Evolutionary conservation across 2,329 filamentous ascomycete species (phyloP).

Genomic region (Tolypocladium inflatum): DNA sequence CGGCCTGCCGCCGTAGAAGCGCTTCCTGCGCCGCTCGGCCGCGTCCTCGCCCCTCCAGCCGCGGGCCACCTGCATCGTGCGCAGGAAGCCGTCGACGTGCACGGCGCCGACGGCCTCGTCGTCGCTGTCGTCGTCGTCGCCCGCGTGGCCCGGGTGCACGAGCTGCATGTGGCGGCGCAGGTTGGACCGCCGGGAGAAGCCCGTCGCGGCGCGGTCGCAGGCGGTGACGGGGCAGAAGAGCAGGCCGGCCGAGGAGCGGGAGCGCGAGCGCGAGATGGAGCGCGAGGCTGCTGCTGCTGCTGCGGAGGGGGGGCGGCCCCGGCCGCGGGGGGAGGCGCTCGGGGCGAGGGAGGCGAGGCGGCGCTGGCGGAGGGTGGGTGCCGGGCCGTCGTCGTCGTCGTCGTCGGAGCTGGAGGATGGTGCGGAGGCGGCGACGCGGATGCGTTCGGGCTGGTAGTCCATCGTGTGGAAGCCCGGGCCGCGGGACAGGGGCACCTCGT

Average conservation of each 20-base stretch:
- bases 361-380: constrained; percentile 17
- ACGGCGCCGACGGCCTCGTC: constrained; percentile 52
- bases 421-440: constrained; percentile 10
- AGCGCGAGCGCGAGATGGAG: constrained; percentile 14
- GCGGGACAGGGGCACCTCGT: constrained; percentile 18
- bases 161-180: constrained; percentile 27
- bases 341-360: constrained; percentile 1
- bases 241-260: constrained; percentile 20
- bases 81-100: constrained; percentile 59
- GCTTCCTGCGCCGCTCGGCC: constrained; percentile 17
- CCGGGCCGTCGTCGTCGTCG: constrained; percentile 11
- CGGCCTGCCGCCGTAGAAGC: constrained; percentile 9
- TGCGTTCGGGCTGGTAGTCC: constrained; percentile 19
- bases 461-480: constrained; percentile 13
- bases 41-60: constrained; percentile 37
- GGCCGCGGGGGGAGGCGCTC: constrained; percentile 4
- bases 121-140: constrained; percentile 29
- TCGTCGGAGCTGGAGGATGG: constrained; percentile 8
- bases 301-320: no score
- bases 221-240: constrained; percentile 26
- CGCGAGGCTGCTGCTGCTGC: constrained; percentile 10
- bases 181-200: constrained; percentile 26
- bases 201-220: constrained; percentile 25
- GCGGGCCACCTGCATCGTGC: constrained; percentile 37
- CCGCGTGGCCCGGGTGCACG: constrained; percentile 26